Percentiles rank a stretch among this genome's conserved stretches.
Conservation (phyloP, 2,329 filamentous ascomycete genomes). For the Raffaelea arxii region DNA sequence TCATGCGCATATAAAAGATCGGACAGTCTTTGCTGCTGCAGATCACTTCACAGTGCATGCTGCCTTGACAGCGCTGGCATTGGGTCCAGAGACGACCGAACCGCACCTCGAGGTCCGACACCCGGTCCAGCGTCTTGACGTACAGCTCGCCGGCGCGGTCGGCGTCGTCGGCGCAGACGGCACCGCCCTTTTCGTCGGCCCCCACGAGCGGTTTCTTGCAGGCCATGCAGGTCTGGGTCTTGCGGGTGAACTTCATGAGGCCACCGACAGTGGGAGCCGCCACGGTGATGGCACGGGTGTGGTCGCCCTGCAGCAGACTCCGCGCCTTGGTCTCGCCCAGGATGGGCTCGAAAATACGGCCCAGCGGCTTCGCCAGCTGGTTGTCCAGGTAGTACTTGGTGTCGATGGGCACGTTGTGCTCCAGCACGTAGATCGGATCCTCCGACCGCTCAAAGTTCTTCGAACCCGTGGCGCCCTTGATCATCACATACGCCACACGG, state of each 20-base stretch:
- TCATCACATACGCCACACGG: constrained; percentile 95
- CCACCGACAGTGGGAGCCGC: constrained; percentile 86
- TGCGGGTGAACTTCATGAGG: constrained; percentile 97
- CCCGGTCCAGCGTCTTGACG: constrained; percentile 78
- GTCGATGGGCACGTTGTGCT: constrained; percentile 96
- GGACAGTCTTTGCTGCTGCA: constrained; percentile 94
- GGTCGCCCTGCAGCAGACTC: constrained; percentile 79
- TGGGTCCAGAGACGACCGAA: constrained; percentile 96
- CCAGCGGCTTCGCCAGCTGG: constrained; percentile 88
- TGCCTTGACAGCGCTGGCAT: constrained; percentile 94
- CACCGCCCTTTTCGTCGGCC: constrained; percentile 62
- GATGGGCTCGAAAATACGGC: constrained; percentile 95
- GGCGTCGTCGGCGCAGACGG: constrained; percentile 79
- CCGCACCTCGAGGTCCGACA: constrained; percentile 84
- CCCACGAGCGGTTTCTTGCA: constrained; percentile 91
- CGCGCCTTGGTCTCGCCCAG: constrained; percentile 76
- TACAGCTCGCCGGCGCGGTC: constrained; percentile 87
- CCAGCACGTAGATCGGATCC: constrained; percentile 92
- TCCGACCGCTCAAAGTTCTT: constrained; percentile 98
- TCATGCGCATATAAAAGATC: constrained; percentile 99
- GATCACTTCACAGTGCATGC: constrained; percentile 97
- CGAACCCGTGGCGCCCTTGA: constrained; percentile 78
- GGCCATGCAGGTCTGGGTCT: constrained; percentile 96
- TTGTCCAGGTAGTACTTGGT: constrained; percentile 99
- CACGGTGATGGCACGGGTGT: constrained; percentile 89